These are phyloP conservation scores for Cystofilobasidium ferigula DNA, from an alignment of 768 basidiomycete species.

Conservation along the genomic window DNA sequence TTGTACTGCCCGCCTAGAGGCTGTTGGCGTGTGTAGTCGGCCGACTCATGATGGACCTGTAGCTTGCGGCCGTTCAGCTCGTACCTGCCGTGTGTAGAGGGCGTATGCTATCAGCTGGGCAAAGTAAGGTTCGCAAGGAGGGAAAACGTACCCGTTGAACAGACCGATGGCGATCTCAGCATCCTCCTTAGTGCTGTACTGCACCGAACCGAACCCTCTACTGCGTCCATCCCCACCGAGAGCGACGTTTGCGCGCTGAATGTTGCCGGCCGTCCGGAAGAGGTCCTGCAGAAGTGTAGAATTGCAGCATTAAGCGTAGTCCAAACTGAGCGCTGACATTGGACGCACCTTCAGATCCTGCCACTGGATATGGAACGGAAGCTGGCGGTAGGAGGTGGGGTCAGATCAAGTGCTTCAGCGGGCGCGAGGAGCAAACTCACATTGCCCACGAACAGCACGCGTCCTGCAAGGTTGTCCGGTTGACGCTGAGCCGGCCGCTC, in stretches of 20 bases:
- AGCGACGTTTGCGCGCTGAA: slow-evolving; percentile 78
- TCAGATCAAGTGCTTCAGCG: slow-evolving; percentile 6
- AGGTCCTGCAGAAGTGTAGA: slow-evolving; percentile 52
- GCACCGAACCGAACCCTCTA: slow-evolving; percentile 83
- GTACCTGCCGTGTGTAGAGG: slow-evolving; percentile 46
- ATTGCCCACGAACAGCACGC: slow-evolving; percentile 71
- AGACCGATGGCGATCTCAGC: slow-evolving; percentile 71
- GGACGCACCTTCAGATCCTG: slow-evolving; percentile 86
- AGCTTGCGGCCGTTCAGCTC: slow-evolving; percentile 77
- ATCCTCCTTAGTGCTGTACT: slow-evolving; percentile 70
- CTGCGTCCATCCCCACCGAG: slow-evolving; percentile 78
- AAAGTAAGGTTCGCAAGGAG: no score
- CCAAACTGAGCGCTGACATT: neutral
- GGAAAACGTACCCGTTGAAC: slow-evolving; percentile 72
- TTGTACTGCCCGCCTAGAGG: slow-evolving; percentile 10
- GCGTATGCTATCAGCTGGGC: neutral
- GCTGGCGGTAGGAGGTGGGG: slow-evolving; percentile 35
- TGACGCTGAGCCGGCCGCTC: neutral
- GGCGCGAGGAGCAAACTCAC: slow-evolving; percentile 44
- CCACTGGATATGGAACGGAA: slow-evolving; percentile 50
- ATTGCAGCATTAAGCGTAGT: neutral
- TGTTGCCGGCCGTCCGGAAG: slow-evolving; percentile 82
- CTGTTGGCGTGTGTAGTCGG: slow-evolving; percentile 1
- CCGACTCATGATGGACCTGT: slow-evolving; percentile 74
- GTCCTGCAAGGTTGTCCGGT: slow-evolving; percentile 17